A percentile compares a stretch with the other conserved stretches of the same genome.
Conservation (phyloP, 1,284 basidiomycete species). For the Fomitopsis pinicola region DNA sequence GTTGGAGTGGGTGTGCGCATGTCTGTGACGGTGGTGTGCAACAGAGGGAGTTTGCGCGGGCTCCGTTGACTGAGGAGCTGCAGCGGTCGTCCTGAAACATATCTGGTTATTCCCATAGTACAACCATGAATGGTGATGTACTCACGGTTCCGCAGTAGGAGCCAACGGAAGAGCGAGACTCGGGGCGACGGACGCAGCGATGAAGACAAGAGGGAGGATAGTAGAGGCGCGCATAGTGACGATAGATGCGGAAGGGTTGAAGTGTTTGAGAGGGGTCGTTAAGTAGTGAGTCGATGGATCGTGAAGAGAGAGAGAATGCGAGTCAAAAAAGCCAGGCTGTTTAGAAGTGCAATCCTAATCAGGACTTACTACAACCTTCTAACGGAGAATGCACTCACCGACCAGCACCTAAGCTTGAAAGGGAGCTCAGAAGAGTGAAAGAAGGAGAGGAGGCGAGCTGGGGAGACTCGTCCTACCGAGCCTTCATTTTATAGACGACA, state of each 20-base stretch:
- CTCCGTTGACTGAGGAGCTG: not conserved
- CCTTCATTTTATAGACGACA: not conserved
- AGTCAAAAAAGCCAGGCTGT: not conserved
- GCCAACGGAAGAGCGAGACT: not conserved
- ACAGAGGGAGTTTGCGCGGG: too few species aligned
- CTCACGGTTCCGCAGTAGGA: not conserved
- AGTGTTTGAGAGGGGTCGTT: not conserved
- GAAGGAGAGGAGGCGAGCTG: not conserved
- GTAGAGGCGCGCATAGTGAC: not conserved
- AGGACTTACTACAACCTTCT: not conserved
- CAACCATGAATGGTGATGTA: not conserved
- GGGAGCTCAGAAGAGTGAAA: not conserved
- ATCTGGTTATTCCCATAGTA: not conserved
- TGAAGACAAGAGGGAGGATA: not conserved
- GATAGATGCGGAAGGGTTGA: not conserved
- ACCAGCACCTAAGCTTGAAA: not conserved
- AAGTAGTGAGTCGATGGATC: not conserved
- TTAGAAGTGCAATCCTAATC: not conserved
- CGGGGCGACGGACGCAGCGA: not conserved
- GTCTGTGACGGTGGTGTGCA: too few species aligned
- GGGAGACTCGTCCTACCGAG: not conserved
- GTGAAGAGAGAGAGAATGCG: not conserved
- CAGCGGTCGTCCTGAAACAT: not conserved
- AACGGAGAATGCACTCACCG: not conserved
- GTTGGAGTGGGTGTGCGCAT: too few species aligned